These are phyloP conservation scores for Poteriospumella lacustris DNA, from an alignment of 108 stramenopile species.

Conservation along the genomic window DNA sequence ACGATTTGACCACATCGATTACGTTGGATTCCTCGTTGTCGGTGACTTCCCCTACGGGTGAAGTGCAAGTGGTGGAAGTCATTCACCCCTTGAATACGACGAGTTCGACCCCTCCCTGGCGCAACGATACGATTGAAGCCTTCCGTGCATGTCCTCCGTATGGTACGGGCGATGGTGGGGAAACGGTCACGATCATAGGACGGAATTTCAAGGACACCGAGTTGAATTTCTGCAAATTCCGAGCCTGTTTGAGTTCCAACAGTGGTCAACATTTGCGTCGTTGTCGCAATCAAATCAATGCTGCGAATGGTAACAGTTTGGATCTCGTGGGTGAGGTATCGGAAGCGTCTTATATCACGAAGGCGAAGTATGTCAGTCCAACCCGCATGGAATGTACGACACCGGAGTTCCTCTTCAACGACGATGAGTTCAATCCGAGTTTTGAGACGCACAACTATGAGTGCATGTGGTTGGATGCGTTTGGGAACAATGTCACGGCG, in stretches of 20 bases:
- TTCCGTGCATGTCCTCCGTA: constrained; percentile 64
- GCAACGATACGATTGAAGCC: constrained; percentile 69
- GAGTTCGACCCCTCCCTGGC: constrained; percentile 46
- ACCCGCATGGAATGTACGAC: constrained; percentile 57
- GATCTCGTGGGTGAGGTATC: neutral
- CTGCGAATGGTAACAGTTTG: neutral
- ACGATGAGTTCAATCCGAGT: neutral
- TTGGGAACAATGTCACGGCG: neutral
- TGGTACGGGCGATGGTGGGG: constrained; percentile 34
- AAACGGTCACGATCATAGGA: constrained; percentile 57
- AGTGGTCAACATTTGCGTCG: constrained; percentile 30
- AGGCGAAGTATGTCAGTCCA: constrained; percentile 55
- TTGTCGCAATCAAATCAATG: neutral
- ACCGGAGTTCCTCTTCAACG: constrained; percentile 40
- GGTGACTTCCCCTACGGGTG: constrained; percentile 47
- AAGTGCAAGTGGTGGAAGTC: constrained; percentile 60
- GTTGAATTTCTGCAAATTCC: constrained; percentile 57
- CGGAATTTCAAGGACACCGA: constrained; percentile 63
- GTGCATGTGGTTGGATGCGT: neutral
- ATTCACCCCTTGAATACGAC: constrained; percentile 59
- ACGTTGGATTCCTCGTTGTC: constrained; percentile 27
- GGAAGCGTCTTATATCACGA: constrained; percentile 18
- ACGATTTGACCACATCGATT: constrained; percentile 30
- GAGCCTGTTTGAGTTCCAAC: constrained; percentile 33
- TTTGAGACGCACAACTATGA: neutral